A percentile compares a stretch with the other conserved stretches of the same genome.
phyloP scores from a whole-genome alignment of 805 yeast genomes.

The Ogataea allantospora region DNA sequence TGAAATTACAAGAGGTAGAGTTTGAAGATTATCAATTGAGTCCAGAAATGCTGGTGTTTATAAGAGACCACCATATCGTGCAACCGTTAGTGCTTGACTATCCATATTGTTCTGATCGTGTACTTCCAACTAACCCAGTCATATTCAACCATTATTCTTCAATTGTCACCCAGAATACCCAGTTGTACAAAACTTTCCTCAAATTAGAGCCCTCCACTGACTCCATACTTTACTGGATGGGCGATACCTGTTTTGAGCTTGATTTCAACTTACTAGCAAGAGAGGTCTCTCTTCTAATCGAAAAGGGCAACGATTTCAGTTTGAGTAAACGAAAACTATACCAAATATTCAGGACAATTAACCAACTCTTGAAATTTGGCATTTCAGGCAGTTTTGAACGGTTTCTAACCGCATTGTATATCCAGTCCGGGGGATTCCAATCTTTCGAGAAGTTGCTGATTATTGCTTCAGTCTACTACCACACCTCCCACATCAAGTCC shows the following conservation, averaged over 20 bases:
- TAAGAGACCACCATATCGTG: conserved; percentile 24
- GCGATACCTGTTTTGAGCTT: conserved; percentile 16
- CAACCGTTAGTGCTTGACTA: conserved; percentile 31
- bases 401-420: conserved; percentile 10
- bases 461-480: conserved; percentile 18
- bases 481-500: conserved; percentile 13
- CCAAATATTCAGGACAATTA: conserved; percentile 28
- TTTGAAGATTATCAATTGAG: conserved; percentile 15
- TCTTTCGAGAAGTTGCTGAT: conserved; percentile 19
- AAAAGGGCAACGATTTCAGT: conserved; percentile 24
- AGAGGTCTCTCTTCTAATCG: conserved; percentile 23
- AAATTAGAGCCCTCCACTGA: conserved; percentile 2
- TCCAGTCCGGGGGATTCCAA: conserved; percentile 9
- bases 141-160: conserved; percentile 20
- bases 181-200: conserved; percentile 12
- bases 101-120: conserved; percentile 21
- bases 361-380: conserved; percentile 23
- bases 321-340: conserved; percentile 23
- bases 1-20: conserved; percentile 25
- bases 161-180: conserved; percentile 24
- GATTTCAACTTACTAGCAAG: conserved; percentile 25
- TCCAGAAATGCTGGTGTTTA: conserved; percentile 24
- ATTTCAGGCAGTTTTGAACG: conserved; percentile 13
- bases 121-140: conserved; percentile 19
- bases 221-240: conserved; percentile 13